Evolutionary conservation across 495 filamentous ascomycete genomes (phyloP), one percentile per base, ranked within the genome.

Genomic region (Aspergillus egyptiacus): DNA sequence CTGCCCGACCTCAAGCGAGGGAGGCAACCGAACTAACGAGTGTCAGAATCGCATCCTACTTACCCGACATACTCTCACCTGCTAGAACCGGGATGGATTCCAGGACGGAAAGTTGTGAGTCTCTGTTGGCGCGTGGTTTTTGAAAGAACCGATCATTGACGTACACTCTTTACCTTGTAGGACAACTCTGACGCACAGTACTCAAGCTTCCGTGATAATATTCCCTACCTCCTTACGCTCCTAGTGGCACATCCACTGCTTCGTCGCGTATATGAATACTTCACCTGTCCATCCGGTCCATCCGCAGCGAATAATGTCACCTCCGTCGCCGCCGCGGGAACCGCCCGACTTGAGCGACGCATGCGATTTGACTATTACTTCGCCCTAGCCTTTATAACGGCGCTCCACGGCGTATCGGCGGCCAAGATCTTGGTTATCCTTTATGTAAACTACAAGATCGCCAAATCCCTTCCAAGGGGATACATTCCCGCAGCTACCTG

Each of bases 101-200:
- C 84, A n/a, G 93, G 93, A 13, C 87, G 91, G 39, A 89, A 86
- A 74, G 87, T 96, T 32, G 85, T 89, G 73, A 64, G 84, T 67
- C 28, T 23, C 15, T 25, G 7, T 36, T 30, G 48, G 5, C 8
- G 37, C 0, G 15, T 46, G 32, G 6, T 9, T 10, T 17, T 7
- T 22, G 10, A 5, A 15, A 1, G 18, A n/a, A n/a, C 22, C 19
- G 11, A 33, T 19, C 36, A 3, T 15, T 52, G 6, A 20, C 6
- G 19, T 23, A 32, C 31, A 19, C 39, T 44, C 25, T 14, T 46
- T 36, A 20, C 11, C 13, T 42, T 19, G 6, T 50, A 91, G 86
- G 94, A 98, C 68, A 82, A 91, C 50, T 93, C 89, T 6, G 93
- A 99, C 69, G 61, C 74, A 8, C 93, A 99, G 64, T 97, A 96